phyloP scores from a whole-genome alignment of 2,329 filamentous ascomycete genomes.

The Fusarium robinianum region DNA sequence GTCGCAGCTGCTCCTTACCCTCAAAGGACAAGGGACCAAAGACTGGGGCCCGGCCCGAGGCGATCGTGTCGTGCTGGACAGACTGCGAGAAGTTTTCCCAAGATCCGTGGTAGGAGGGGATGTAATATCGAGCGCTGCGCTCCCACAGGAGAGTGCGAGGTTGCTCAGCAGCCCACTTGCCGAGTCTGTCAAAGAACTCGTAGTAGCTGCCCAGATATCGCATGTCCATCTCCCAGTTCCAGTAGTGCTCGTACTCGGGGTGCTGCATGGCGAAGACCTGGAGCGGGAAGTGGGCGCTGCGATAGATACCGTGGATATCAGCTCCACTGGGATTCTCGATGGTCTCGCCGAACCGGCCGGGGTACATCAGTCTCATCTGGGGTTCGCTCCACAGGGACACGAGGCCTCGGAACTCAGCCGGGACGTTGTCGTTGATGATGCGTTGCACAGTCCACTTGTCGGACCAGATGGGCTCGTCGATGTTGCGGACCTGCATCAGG shows the following conservation, averaged over 20 bases:
- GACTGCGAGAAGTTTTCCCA: slow-evolving; percentile 74
- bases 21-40: slow-evolving; percentile 68
- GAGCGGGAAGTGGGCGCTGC: slow-evolving; percentile 65
- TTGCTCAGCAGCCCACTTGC: slow-evolving; percentile 69
- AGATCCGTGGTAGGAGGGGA: slow-evolving; percentile 68
- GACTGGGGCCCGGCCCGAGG: slow-evolving; percentile 58
- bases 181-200: slow-evolving; percentile 72
- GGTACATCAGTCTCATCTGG: slow-evolving; percentile 80
- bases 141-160: slow-evolving; percentile 78
- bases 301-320: slow-evolving; percentile 71
- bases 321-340: slow-evolving; percentile 61
- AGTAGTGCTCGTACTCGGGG: slow-evolving; percentile 68
- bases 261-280: slow-evolving; percentile 67
- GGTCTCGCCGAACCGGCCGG: slow-evolving; percentile 70
- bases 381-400: slow-evolving; percentile 83
- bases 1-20: slow-evolving; percentile 51
- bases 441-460: slow-evolving; percentile 74
- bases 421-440: slow-evolving; percentile 67
- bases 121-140: slow-evolving; percentile 75
- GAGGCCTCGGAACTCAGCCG: slow-evolving; percentile 78
- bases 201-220: slow-evolving; percentile 69
- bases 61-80: slow-evolving; percentile 64
- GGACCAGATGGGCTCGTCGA: slow-evolving; percentile 78
- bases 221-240: slow-evolving; percentile 75
- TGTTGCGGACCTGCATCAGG: slow-evolving; percentile 81